Evolutionary conservation across 1,284 basidiomycete species (phyloP).

Genomic region (Trichosporon asahii): DNA sequence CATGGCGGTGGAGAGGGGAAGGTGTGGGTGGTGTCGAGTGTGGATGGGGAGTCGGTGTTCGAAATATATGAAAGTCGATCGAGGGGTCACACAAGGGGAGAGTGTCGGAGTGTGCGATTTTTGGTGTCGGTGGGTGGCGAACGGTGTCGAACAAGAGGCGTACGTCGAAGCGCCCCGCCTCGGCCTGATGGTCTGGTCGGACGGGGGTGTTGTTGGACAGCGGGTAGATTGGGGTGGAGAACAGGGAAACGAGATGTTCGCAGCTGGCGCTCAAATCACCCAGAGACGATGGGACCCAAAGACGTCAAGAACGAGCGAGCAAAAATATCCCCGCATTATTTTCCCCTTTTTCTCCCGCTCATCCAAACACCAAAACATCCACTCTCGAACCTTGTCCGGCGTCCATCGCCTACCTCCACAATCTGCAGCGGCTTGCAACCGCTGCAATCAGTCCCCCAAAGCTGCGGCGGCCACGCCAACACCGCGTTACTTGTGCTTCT

Average conservation of each 20-base stretch:
- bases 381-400: not conserved
- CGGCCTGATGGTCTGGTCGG: constrained; percentile 8
- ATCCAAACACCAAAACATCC: not conserved
- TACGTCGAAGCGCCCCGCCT: constrained; percentile 4
- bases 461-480: not conserved
- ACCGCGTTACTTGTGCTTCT: not conserved
- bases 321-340: constrained; percentile 7
- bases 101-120: not conserved
- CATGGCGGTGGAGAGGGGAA: not conserved
- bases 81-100: not conserved
- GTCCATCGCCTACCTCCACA: not conserved
- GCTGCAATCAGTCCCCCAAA: not conserved
- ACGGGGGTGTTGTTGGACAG: constrained; percentile 4
- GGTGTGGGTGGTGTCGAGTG: not conserved
- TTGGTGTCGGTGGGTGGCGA: not conserved
- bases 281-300: not conserved
- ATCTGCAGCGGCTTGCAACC: not conserved
- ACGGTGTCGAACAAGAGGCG: not conserved
- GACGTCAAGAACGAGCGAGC: constrained; percentile 7
- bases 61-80: not conserved
- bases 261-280: not conserved
- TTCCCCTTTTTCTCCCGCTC: constrained; percentile 5
- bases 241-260: not conserved
- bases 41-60: not conserved
- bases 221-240: not conserved